Conservation (phyloP, 768 basidiomycete species). For the Cystobasidium tubakii region DNA sequence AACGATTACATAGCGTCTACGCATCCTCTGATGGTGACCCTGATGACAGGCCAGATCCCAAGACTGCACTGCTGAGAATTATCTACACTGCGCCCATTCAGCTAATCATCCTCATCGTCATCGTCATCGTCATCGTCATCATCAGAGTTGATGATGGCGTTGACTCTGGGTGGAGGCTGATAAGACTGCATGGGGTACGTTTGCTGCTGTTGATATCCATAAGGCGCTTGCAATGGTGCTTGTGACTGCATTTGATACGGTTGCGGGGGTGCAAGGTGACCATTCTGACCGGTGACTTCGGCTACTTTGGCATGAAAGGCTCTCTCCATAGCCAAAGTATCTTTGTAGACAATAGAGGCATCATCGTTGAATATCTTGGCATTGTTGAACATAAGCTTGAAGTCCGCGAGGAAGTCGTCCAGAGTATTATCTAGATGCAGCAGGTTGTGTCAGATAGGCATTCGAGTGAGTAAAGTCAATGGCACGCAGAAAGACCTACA, state of each 20-base stretch:
- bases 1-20: no score
- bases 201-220: constrained; percentile 14
- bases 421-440: neutral
- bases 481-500: constrained; percentile 38
- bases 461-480: constrained; percentile 9
- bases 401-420: constrained; percentile 50
- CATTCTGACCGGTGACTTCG: constrained; percentile 15
- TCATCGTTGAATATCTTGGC: constrained; percentile 90
- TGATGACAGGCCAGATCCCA: no score
- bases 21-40: no score
- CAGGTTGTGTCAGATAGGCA: neutral
- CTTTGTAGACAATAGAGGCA: constrained; percentile 88
- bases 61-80: no score
- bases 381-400: constrained; percentile 81
- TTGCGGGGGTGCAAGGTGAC: neutral
- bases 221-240: neutral
- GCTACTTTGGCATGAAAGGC: constrained; percentile 31
- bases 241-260: neutral
- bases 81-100: no score
- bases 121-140: neutral
- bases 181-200: neutral
- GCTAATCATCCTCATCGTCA: neutral
- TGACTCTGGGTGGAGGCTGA: constrained; percentile 1
- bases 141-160: neutral
- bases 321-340: constrained; percentile 54